A percentile compares a stretch with the other conserved stretches of the same genome.
Conservation (phyloP, 2,329 filamentous ascomycete genomes). For the Aaosphaeria arxii region DNA sequence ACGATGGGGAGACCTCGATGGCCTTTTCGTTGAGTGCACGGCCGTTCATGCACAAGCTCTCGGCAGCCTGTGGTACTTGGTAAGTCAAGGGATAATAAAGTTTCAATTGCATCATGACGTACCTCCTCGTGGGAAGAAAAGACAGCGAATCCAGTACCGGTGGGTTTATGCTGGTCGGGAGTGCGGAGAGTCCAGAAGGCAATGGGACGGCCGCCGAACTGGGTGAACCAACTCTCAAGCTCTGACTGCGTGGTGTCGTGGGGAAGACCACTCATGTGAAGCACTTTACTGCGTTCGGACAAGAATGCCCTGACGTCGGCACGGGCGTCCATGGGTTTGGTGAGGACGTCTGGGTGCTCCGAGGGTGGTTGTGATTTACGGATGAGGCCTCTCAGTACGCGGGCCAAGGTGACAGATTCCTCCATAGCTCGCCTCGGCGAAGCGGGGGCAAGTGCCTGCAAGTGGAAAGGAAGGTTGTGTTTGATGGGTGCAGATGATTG, state of each 20-base stretch:
- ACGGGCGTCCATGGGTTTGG: constrained; percentile 91
- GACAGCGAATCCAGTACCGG: constrained; percentile 94
- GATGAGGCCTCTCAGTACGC: constrained; percentile 88
- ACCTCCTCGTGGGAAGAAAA: constrained; percentile 99
- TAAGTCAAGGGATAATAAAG: background rate
- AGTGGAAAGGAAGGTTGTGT: constrained; percentile 95
- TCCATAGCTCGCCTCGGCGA: constrained; percentile 97
- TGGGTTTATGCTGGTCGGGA: constrained; percentile 99
- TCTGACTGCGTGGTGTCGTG: constrained; percentile 99
- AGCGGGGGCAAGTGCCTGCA: constrained; percentile 91
- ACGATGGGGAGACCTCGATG: constrained; percentile 96
- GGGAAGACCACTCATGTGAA: constrained; percentile 95
- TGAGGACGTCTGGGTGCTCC: constrained; percentile 92
- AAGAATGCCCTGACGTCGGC: constrained; percentile 96
- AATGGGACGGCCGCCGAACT: constrained; percentile 95
- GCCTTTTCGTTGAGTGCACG: constrained; percentile 97
- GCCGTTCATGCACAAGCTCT: constrained; percentile 98
- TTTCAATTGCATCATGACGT: constrained; percentile 32
- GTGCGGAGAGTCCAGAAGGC: constrained; percentile 98
- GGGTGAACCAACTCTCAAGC: constrained; percentile 98
- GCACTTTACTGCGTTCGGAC: constrained; percentile 93
- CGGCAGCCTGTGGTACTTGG: constrained; percentile 68
- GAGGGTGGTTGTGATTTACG: constrained; percentile 93
- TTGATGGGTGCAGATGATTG: constrained; percentile 98
- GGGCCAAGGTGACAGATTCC: constrained; percentile 89